phyloP scores from a whole-genome alignment of 2,329 filamentous ascomycete genomes.

The Ceratocystis harringtonii region DNA sequence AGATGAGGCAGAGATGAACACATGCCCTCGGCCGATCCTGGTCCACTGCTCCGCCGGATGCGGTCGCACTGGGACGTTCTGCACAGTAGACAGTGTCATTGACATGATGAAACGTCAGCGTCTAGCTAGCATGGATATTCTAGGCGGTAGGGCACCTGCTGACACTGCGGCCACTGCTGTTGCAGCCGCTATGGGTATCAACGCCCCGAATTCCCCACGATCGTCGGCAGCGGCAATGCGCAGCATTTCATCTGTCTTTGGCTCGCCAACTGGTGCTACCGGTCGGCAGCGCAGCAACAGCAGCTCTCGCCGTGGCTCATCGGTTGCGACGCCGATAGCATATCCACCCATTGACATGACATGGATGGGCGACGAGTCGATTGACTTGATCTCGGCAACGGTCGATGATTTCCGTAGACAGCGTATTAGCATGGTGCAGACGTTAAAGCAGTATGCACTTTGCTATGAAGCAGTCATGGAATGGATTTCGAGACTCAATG shows the following conservation, averaged over 20 bases:
- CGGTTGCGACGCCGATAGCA: not conserved
- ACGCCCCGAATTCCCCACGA: conserved; percentile 7
- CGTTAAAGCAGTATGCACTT: conserved; percentile 78
- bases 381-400: conserved; percentile 72
- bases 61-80: conserved; percentile 89
- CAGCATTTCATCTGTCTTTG: conserved; percentile 6
- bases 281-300: conserved; percentile 10
- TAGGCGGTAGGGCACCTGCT: conserved; percentile 21
- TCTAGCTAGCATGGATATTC: conserved; percentile 23
- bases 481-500: conserved; percentile 50
- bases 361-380: conserved; percentile 54
- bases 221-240: not conserved
- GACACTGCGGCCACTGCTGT: conserved; percentile 28
- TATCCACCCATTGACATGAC: conserved; percentile 30
- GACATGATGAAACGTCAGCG: conserved; percentile 90
- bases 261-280: not conserved
- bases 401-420: conserved; percentile 85
- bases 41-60: conserved; percentile 96
- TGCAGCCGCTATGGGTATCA: not conserved
- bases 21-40: conserved; percentile 52
- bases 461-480: conserved; percentile 93
- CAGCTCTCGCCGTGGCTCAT: conserved; percentile 16
- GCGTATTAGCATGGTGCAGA: conserved; percentile 92
- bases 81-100: conserved; percentile 87
- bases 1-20: conserved; percentile 44